Percentiles rank a stretch among this genome's conserved stretches.
phyloP scores from a whole-genome alignment of 176 grass and related monocot species.

The Thalia dealbata region DNA sequence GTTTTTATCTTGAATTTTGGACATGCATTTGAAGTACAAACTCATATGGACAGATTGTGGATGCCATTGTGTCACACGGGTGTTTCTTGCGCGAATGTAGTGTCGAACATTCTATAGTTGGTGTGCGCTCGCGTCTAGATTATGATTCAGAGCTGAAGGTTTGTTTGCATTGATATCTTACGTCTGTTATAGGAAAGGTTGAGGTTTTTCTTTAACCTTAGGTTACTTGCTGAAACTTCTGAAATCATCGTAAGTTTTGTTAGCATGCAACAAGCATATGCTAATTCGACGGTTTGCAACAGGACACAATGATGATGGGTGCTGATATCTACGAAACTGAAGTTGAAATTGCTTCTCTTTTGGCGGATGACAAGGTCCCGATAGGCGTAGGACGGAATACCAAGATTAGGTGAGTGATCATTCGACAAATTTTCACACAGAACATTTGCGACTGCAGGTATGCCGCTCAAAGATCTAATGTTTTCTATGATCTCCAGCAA shows the following conservation, averaged over 20 bases:
- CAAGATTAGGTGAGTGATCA: constrained; percentile 50
- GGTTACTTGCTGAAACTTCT: not conserved
- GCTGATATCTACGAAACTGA: constrained; percentile 56
- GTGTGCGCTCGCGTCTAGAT: constrained; percentile 47
- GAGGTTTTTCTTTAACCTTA: not conserved
- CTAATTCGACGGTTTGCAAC: not conserved
- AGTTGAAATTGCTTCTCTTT: constrained; percentile 37
- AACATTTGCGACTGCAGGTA: not conserved
- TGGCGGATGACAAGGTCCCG: constrained; percentile 43
- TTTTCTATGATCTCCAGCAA: constrained; percentile 31
- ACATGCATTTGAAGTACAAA: constrained; percentile 8
- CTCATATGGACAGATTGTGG: constrained; percentile 31
- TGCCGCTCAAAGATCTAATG: not conserved
- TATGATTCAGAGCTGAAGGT: constrained; percentile 48
- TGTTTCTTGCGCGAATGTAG: constrained; percentile 59
- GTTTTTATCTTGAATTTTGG: not conserved
- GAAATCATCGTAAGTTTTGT: not conserved
- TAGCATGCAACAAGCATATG: not conserved
- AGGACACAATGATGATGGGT: constrained; percentile 84
- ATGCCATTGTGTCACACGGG: constrained; percentile 50
- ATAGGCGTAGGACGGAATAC: constrained; percentile 58
- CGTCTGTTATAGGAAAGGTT: too few species aligned
- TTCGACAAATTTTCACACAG: not conserved
- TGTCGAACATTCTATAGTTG: constrained; percentile 48
- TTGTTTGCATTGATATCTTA: too few species aligned